phyloP scores from a whole-genome alignment of 768 basidiomycete species.

The Trametes meyenii region DNA sequence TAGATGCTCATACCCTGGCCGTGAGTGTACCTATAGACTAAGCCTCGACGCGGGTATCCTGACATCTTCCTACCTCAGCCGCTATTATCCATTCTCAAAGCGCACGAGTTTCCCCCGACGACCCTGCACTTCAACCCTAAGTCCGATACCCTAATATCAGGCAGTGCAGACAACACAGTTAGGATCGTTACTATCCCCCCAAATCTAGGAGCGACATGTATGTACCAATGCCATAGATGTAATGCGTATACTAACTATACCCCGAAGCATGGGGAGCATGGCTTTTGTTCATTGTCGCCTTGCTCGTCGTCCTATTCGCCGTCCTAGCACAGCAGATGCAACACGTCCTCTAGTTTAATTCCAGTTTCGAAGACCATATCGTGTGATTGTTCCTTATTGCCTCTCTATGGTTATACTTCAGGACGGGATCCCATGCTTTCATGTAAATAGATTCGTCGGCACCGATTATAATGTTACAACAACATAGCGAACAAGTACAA shows the following conservation, averaged over 20 bases:
- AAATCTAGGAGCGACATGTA: constrained; percentile 53
- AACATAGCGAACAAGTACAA: constrained; percentile 4
- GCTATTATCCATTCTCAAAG: constrained; percentile 82
- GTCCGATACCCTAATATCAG: constrained; percentile 80
- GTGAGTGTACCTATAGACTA: constrained; percentile 48
- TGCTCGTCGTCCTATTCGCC: constrained; percentile 38
- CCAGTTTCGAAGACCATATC: too few relatives aligned
- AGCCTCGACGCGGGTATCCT: background rate
- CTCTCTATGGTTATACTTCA: constrained; percentile 14
- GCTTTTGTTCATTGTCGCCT: constrained; percentile 32
- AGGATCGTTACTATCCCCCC: constrained; percentile 77
- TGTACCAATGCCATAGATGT: constrained; percentile 32
- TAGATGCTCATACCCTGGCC: constrained; percentile 76
- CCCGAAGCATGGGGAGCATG: constrained; percentile 34
- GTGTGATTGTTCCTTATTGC: background rate
- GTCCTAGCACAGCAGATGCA: constrained; percentile 32
- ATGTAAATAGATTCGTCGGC: constrained; percentile 12
- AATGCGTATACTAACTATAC: background rate
- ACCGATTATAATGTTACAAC: constrained; percentile 19
- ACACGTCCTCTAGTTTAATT: constrained; percentile 3
- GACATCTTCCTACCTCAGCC: constrained; percentile 56
- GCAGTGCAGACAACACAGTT: constrained; percentile 88
- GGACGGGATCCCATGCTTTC: constrained; percentile 4
- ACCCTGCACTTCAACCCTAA: constrained; percentile 86
- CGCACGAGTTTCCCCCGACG: constrained; percentile 94